Evolutionary conservation across 2,329 filamentous ascomycete genomes (phyloP).

Genomic region (Claviceps sp.): DNA sequence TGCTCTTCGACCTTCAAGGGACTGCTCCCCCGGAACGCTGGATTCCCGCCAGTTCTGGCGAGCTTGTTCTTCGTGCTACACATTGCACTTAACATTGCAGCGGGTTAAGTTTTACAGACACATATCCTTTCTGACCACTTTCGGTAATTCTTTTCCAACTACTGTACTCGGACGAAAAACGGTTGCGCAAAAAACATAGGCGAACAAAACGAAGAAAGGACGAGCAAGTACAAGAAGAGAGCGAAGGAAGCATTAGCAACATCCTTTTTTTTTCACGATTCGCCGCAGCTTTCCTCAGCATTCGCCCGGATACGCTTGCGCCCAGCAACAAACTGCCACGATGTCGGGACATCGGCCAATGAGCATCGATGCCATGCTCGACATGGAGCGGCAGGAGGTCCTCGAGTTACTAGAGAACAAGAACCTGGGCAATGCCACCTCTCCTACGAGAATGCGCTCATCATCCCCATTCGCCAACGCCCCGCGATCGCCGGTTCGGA

Average conservation of each 20-base stretch:
- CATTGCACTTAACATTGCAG: not conserved
- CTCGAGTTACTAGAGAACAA: conserved; percentile 52
- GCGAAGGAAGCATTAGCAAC: no score
- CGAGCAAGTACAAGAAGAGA: no score
- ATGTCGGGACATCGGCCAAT: conserved; percentile 35
- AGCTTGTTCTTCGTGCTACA: not conserved
- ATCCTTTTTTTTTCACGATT: no score
- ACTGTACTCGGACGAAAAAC: no score
- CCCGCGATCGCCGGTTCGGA: conserved; percentile 54
- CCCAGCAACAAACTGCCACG: conserved; percentile 5
- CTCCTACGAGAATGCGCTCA: conserved; percentile 28
- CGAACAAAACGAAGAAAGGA: no score
- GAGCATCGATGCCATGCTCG: conserved; percentile 65
- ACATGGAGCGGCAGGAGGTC: conserved; percentile 65
- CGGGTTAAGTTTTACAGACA: not conserved
- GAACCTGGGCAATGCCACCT: conserved; percentile 15
- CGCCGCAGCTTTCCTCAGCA: not conserved
- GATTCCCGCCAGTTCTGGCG: not conserved
- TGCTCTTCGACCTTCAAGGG: not conserved
- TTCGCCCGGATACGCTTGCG: not conserved
- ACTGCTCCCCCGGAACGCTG: not conserved
- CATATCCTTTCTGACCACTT: not conserved
- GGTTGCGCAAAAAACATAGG: no score
- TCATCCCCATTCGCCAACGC: conserved; percentile 40
- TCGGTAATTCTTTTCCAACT: not conserved